Conservation (phyloP, 352 stramenopile species). For the Globisporangium uncinulatum region DNA sequence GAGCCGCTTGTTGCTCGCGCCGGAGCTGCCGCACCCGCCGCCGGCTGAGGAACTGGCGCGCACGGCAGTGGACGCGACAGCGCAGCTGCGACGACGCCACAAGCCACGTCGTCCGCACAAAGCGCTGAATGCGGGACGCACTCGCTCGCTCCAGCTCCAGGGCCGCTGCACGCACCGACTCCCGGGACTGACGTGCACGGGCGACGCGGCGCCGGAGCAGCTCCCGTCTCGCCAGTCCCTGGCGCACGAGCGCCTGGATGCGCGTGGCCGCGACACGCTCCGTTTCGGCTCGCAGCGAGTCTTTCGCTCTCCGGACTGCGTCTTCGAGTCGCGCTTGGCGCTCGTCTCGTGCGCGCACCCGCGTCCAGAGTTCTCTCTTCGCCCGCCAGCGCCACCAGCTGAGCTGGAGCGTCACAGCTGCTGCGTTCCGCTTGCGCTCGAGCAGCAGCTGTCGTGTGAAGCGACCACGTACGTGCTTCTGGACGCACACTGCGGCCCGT, state of each 20-base stretch:
- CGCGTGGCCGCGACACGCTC: slow-evolving; percentile 20
- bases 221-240: slow-evolving; percentile 14
- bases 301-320: slow-evolving; percentile 3
- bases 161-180: slow-evolving; percentile 5
- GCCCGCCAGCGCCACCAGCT: slow-evolving; percentile 26
- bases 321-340: slow-evolving; percentile 12
- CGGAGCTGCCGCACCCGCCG: slow-evolving; percentile 16
- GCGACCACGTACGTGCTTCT: slow-evolving; percentile 28
- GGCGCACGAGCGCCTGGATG: slow-evolving; percentile 28
- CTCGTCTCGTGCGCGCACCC: slow-evolving; percentile 11
- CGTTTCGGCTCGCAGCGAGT: slow-evolving; percentile 13
- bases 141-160: slow-evolving; percentile 19
- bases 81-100: slow-evolving; percentile 1
- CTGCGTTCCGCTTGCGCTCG: slow-evolving; percentile 9
- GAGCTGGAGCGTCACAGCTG: slow-evolving; percentile 25
- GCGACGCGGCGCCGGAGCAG: slow-evolving; percentile 14
- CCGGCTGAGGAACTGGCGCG: slow-evolving; percentile 33
- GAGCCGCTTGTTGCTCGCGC: slow-evolving; percentile 21
- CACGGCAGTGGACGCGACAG: slow-evolving; percentile 28
- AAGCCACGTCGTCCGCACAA: slow-evolving; percentile 24
- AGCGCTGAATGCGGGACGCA: slow-evolving; percentile 33
- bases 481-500: slow-evolving; percentile 28
- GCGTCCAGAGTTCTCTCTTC: slow-evolving; percentile 8
- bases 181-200: slow-evolving; percentile 13
- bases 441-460: slow-evolving; percentile 17